Evolutionary conservation across 73 alveolate genomes (phyloP), one percentile per base, ranked within the genome.

Genomic region (Paramecium caudatum): DNA sequence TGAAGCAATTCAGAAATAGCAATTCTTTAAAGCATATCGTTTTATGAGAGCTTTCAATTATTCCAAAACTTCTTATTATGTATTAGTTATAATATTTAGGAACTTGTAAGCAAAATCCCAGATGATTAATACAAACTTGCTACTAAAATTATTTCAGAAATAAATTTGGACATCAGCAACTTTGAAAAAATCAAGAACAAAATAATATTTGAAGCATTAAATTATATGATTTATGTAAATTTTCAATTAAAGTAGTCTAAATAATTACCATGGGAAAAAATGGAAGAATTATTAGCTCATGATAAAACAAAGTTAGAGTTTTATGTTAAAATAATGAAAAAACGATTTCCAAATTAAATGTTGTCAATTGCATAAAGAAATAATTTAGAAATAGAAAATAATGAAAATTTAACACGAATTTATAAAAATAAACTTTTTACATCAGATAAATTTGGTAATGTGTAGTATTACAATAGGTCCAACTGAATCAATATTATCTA

Each of bases 331-430:
- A n/a, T n/a, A n/a, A 43, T 8, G 45, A 55, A 10, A 23, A 55
- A 19, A 55, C 4, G 3, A 55, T 27, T 27, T 55, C 30, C 8
- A 27, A 55, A 55, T 55, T 55, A 12, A 27, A 27, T 19, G 46
- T 55, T 55, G 80, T 27, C 23, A 55, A 55, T 55, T 27, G 80
- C 80, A 3, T 27, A 55, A 55, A 55, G 80, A 55, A 21, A 55
- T 55, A 5, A 55, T 55, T 27, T 55, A 2, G 12, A 23, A 4
- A 43, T 55, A 23, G 9, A 55, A 55, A 4, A 55, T 55, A 55
- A 27, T 23, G 80, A 55, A 27, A 7, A 23, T 19, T 55, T 37
- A 1, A 55, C 5, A 12, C 12, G n/a, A 10, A 21, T 55, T 5
- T 1, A 27, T 0, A 5, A 55, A 55, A 55, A 55, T 55, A 3